Conservation (phyloP, 2,329 filamentous ascomycete genomes). For the Ceratocystis smalleyi region DNA sequence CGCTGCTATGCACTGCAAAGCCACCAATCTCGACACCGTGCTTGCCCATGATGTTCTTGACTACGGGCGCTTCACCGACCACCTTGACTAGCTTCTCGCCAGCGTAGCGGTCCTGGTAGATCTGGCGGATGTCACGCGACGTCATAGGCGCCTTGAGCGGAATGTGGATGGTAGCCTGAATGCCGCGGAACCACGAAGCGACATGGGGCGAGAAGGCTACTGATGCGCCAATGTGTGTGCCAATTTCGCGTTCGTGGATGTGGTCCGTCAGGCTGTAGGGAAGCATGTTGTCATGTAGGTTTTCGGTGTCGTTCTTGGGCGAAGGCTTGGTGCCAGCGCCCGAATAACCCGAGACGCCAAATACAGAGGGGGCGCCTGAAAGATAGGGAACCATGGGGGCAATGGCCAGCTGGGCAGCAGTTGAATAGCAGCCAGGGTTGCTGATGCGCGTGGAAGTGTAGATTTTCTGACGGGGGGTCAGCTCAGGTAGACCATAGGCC, state of each 20-base stretch:
- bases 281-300: constrained; percentile 74
- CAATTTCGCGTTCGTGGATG: constrained; percentile 88
- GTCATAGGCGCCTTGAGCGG: constrained; percentile 76
- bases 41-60: constrained; percentile 69
- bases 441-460: constrained; percentile 66
- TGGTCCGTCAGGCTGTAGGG: constrained; percentile 86
- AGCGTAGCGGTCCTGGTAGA: constrained; percentile 92
- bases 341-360: constrained; percentile 86
- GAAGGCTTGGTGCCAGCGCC: constrained; percentile 89
- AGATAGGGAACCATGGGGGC: constrained; percentile 64
- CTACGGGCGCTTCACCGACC: constrained; percentile 68
- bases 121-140: constrained; percentile 76
- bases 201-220: constrained; percentile 89
- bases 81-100: constrained; percentile 93
- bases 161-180: constrained; percentile 80
- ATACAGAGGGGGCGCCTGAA: constrained; percentile 63
- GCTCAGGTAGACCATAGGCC: constrained; percentile 83
- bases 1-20: constrained; percentile 80
- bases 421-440: constrained; percentile 93
- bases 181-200: constrained; percentile 93
- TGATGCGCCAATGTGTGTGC: constrained; percentile 53
- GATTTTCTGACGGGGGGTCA: constrained; percentile 62
- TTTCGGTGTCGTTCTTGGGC: constrained; percentile 78
- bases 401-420: constrained; percentile 79
- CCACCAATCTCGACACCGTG: constrained; percentile 89